Base-by-base conservation (phyloP, 2,329 filamentous ascomycete genomes). In the Botrytis deweyae region DNA sequence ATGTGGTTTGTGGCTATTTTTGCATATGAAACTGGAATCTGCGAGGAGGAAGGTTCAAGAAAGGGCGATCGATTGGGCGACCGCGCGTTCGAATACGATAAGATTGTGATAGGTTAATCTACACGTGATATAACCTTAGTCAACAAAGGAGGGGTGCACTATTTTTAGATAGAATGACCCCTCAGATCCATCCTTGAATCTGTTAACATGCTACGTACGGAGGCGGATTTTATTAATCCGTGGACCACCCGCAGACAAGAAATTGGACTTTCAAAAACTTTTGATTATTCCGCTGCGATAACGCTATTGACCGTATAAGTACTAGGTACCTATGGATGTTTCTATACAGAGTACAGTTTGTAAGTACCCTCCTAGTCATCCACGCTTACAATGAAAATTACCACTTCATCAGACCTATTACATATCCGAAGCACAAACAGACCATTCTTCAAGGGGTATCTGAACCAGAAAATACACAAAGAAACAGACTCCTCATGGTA, bases 361-460 rank as follows among this genome's bases (percentile, higher is more conserved):
- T 20, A 36, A 55, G 49, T 58, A 38, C 20, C 62, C 33, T 18
- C 33, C 59, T 18, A n/a, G 46, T 18, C 62, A 66, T 55, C 38
- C 33, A n/a, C 62, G 46, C 9, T 22, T 69, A 72, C n/a, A 33
- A 25, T 36, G n/a, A 22, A 33, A 59, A 42, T 20, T 36, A 65
- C 44, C 44, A 42, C 14, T 42, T 29, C 10, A 44, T 55, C 38
- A n/a, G 38, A 58, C 52, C 44, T 73, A 73, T 70, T 74, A 67
- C 73, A 70, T 68, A 62, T 29, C 61, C 65, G 40, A 65, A 70
- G 63, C 55, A 58, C 40, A 70, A 72, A 65, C 65, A 72, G 61
- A 74, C 73, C 61, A 68, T 42, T 25, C 36, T 33, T 58, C 36
- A 68, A 29, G 64, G 74, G 74, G 73, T 74, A 76, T 75, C 72